Conservation (phyloP, 169 alveolate genomes). For the Plasmodium coatneyi region DNA sequence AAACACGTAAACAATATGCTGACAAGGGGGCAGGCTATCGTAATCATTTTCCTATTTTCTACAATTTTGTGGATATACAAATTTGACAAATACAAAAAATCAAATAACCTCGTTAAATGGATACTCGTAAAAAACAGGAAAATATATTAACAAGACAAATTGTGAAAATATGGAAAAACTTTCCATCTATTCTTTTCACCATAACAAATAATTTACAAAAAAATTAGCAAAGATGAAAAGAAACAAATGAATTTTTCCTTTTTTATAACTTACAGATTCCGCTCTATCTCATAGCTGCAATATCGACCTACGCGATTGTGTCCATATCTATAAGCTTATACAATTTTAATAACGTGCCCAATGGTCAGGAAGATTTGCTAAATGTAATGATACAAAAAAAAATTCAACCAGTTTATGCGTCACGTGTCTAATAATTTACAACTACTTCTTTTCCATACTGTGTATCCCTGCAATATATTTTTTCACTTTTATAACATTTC, state of each 20-base stretch:
- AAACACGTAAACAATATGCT: slow-evolving; percentile 17
- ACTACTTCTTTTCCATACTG: neutral
- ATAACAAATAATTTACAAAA: neutral
- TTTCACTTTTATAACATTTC: neutral
- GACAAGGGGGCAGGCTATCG: slow-evolving; percentile 58
- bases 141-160: slow-evolving; percentile 2
- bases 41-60: slow-evolving; percentile 21
- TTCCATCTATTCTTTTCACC: neutral
- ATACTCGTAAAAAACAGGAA: slow-evolving; percentile 40
- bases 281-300: slow-evolving; percentile 16
- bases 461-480: neutral
- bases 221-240: slow-evolving; percentile 5
- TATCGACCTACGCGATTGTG: slow-evolving; percentile 13
- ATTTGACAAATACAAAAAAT: slow-evolving; percentile 62
- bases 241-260: neutral
- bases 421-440: neutral
- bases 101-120: slow-evolving; percentile 54
- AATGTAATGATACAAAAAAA: slow-evolving; percentile 28
- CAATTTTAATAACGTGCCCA: slow-evolving; percentile 56
- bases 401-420: neutral
- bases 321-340: slow-evolving; percentile 59
- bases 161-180: neutral
- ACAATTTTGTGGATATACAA: slow-evolving; percentile 68
- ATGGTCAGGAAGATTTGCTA: slow-evolving; percentile 45
- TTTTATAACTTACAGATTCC: slow-evolving; percentile 64